Conservation (phyloP, 225 moss, liverwort and hornwort genomes). For the Marchantia paleacea region DNA sequence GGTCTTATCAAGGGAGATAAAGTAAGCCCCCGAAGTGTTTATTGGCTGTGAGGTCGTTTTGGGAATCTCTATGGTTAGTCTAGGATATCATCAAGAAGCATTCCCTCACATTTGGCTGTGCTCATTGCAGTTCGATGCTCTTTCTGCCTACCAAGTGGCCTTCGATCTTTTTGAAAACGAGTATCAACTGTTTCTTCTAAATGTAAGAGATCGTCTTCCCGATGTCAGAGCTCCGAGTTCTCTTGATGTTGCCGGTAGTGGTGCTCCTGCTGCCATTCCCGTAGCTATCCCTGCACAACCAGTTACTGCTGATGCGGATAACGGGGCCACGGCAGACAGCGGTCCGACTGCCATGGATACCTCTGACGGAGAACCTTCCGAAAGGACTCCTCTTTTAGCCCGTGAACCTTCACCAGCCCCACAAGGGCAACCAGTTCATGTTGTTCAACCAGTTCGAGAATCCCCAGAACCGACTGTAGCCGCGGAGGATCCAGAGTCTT, state of each 20-base stretch:
- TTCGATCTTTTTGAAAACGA: slow-evolving; percentile 96
- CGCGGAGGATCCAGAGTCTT: slow-evolving; percentile 38
- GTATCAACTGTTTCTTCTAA: slow-evolving; percentile 84
- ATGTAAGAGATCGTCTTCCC: slow-evolving; percentile 83
- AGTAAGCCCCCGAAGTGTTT: slow-evolving; percentile 6
- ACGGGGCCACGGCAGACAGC: slow-evolving; percentile 38
- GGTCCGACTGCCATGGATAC: slow-evolving; percentile 81
- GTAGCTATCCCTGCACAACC: not conserved
- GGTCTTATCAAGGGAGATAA: slow-evolving; percentile 72
- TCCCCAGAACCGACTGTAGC: slow-evolving; percentile 28
- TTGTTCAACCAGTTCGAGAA: slow-evolving; percentile 40
- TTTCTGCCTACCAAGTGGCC: slow-evolving; percentile 91
- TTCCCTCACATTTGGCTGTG: not conserved
- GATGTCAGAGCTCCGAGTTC: slow-evolving; percentile 40
- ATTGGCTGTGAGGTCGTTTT: not conserved
- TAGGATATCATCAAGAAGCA: not conserved
- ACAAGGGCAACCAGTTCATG: slow-evolving; percentile 33
- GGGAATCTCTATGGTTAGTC: not conserved
- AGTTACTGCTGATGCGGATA: slow-evolving; percentile 11
- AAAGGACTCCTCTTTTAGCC: slow-evolving; percentile 22
- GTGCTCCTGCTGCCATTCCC: slow-evolving; percentile 20
- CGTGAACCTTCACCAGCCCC: slow-evolving; percentile 16
- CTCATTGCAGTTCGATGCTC: slow-evolving; percentile 50
- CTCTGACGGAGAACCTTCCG: slow-evolving; percentile 48
- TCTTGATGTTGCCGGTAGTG: slow-evolving; percentile 21